A percentile compares a stretch with the other conserved stretches of the same genome.
These are phyloP conservation scores for Pseudozyma thailandica DNA, from an alignment of 1,284 basidiomycete genomes.

Conservation along the genomic window DNA sequence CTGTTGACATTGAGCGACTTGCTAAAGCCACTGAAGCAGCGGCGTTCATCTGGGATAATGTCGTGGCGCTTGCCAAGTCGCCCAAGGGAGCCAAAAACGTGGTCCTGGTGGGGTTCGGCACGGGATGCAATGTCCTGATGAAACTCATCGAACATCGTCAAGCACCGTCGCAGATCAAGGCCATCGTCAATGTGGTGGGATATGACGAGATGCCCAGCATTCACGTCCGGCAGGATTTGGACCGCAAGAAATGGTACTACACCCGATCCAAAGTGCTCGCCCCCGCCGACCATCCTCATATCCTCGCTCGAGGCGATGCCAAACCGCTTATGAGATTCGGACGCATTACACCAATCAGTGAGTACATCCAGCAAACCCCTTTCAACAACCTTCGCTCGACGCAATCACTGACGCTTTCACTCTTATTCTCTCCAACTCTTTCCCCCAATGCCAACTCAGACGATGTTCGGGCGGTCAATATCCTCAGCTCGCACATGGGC, in stretches of 20 bases:
- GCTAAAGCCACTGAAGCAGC: conserved; percentile 5
- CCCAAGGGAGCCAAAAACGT: conserved; percentile 73
- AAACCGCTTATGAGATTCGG: conserved; percentile 33
- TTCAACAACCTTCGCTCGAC: neutral
- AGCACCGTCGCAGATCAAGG: conserved; percentile 27
- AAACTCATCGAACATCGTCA: conserved; percentile 75
- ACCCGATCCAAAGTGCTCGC: conserved; percentile 24
- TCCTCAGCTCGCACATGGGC: conserved; percentile 17
- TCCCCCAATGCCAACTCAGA: conserved; percentile 4
- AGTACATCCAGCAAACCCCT: conserved; percentile 3
- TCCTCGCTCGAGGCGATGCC: conserved; percentile 22
- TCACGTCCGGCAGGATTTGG: neutral
- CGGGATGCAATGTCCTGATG: conserved; percentile 80
- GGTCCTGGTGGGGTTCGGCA: conserved; percentile 86
- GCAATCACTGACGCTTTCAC: conserved; percentile 1
- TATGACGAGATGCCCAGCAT: conserved; percentile 45
- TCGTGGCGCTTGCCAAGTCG: conserved; percentile 75
- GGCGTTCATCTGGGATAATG: conserved; percentile 92
- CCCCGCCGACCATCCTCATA: conserved; percentile 33
- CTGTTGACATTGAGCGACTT: neutral
- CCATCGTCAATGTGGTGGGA: conserved; percentile 53
- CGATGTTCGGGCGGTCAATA: conserved; percentile 24
- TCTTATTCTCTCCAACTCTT: neutral
- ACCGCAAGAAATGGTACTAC: conserved; percentile 44
- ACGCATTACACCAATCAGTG: conserved; percentile 22